These are phyloP conservation scores for Pseudogymnoascus sp. DNA, from an alignment of 2,329 filamentous ascomycete species.

Conservation along the genomic window DNA sequence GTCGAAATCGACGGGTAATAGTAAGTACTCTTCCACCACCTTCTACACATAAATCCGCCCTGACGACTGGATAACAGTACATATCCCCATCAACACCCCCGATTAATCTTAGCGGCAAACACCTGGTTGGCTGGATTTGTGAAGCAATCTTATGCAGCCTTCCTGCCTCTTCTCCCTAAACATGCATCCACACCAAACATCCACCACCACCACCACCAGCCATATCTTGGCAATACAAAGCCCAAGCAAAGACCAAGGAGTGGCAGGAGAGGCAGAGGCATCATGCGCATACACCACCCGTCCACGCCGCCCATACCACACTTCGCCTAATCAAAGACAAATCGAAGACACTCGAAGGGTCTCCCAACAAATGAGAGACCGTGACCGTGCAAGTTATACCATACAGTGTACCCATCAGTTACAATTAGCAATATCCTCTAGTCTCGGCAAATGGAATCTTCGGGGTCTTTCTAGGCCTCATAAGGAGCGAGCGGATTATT, in stretches of 20 bases:
- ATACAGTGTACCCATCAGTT: not conserved
- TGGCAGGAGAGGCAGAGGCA: not conserved
- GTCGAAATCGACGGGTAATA: not conserved
- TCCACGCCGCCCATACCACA: not conserved
- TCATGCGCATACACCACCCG: not conserved
- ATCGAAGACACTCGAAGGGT: slow-evolving; percentile 1
- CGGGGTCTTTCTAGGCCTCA: not conserved
- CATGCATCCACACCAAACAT: not conserved
- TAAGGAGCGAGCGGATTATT: not conserved
- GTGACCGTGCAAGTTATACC: too few relatives aligned
- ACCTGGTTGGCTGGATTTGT: not conserved
- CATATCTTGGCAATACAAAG: not conserved
- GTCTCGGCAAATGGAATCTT: not conserved
- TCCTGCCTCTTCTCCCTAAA: not conserved
- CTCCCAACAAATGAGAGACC: not conserved
- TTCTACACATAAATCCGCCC: not conserved
- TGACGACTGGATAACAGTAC: not conserved
- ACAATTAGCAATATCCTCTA: not conserved
- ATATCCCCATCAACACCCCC: not conserved
- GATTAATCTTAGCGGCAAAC: not conserved
- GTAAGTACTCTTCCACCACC: not conserved
- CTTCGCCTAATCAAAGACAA: not conserved
- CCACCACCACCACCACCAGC: not conserved
- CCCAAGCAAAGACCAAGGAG: not conserved
- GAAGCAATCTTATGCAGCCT: not conserved